phyloP scores from a whole-genome alignment of 2,329 filamentous ascomycete genomes.

The Pezicula radicicola region DNA sequence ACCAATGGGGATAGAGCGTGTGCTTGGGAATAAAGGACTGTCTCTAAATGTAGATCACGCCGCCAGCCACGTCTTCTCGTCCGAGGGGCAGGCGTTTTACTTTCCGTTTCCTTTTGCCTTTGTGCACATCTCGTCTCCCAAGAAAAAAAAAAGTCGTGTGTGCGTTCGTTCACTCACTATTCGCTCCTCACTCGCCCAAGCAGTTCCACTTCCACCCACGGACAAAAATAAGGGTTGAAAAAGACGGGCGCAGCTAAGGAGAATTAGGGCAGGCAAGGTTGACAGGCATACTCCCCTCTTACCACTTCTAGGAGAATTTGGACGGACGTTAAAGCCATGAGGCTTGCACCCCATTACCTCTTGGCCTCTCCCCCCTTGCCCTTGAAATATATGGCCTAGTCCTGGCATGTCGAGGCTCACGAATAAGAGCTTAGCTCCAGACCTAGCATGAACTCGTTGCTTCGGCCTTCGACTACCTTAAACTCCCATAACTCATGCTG shows the following conservation, averaged over 20 bases:
- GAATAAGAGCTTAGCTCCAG: slow-evolving; percentile 26
- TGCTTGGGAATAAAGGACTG: slow-evolving; percentile 8
- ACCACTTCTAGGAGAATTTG: slow-evolving; percentile 16
- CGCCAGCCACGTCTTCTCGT: slow-evolving; percentile 23
- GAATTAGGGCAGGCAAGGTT: slow-evolving; percentile 6
- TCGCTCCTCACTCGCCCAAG: no score
- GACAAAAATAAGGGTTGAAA: neutral
- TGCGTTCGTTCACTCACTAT: no score
- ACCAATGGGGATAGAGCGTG: slow-evolving; percentile 8
- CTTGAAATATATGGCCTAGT: slow-evolving; percentile 3
- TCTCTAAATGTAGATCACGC: slow-evolving; percentile 27
- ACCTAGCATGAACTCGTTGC: slow-evolving; percentile 23
- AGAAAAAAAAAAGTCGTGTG: neutral
- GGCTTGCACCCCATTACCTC: slow-evolving; percentile 19
- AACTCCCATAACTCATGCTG: slow-evolving; percentile 17
- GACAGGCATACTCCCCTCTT: slow-evolving; percentile 7
- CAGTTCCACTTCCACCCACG: no score
- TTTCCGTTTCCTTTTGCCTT: neutral
- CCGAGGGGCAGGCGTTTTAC: slow-evolving; percentile 11
- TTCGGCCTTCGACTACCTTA: slow-evolving; percentile 23
- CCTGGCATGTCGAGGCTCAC: slow-evolving; percentile 17
- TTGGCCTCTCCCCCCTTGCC: slow-evolving; percentile 16
- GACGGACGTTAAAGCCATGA: slow-evolving; percentile 26
- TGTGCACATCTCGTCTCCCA: neutral
- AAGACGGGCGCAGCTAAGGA: slow-evolving; percentile 10